Base-by-base conservation (phyloP, 2,329 filamentous ascomycete species). In the Gnomoniopsis sp. region DNA sequence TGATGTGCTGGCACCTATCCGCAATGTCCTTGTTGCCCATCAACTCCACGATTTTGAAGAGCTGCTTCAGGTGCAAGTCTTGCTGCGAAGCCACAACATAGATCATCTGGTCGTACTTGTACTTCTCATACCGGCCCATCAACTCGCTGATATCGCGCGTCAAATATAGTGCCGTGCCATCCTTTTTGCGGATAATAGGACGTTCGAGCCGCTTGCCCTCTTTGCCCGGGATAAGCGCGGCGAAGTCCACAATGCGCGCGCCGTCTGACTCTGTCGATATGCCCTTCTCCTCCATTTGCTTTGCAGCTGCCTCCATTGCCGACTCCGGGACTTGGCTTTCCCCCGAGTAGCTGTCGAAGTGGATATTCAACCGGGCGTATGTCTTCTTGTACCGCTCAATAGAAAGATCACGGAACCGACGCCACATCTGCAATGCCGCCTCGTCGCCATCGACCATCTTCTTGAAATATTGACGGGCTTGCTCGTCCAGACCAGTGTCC, bases 91-190 rank as follows among this genome's bases (percentile, higher is more conserved):
- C 88, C 33, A 91, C 85, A 11, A 92, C 88, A 67, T 91, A 92
- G 62, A 91, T 88, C 88, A 92, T 90, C 70, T 90, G 85, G 74
- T 92, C 88, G 66, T 90, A 91, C 12, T 85, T 71, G 74, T 85
- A 85, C 67, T 82, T 80, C 22, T 86, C 78, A 50, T 83, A 65
- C 57, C 89, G 84, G 67, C 86, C 82, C 55, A 91, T 74, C 30
- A 90, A 82, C 68, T 91, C 88, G 65, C 86, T 88, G 62, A 93
- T 88, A 71, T 93, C 89, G 64, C 89, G 85, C 53, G 90, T 90
- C 49, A 93, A 80, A 70, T 93, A 93, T 36, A 91, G 81, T 44
- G 88, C 88, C 14, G 88, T 91, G 57, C 89, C 89, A 63, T 90
- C 87, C 65, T 83, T 85, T 75, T 90, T 89, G 64, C 87, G 83